These are phyloP conservation scores for Monsonia emarginata DNA, from an alignment of 441 rosid genomes.

Conservation along the genomic window DNA sequence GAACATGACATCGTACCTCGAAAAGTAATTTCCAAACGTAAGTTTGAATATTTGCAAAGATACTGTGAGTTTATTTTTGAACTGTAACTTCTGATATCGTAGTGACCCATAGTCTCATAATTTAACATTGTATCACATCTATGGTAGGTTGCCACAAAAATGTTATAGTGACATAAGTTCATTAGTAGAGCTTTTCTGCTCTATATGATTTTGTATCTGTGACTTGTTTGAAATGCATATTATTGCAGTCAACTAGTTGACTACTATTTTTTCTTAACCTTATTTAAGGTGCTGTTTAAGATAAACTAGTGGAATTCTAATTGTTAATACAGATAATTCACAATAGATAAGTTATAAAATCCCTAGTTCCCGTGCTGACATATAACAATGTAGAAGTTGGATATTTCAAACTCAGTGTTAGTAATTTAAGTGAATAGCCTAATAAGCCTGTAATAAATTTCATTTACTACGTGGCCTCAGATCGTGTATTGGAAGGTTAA, in stretches of 20 bases:
- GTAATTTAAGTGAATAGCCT: not conserved
- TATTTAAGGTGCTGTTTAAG: no score
- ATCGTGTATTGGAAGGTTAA: no score
- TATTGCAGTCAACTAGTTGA: not conserved
- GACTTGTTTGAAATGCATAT: not conserved
- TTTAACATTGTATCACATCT: not conserved
- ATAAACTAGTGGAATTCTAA: not conserved
- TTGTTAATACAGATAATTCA: not conserved
- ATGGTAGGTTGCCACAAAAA: not conserved
- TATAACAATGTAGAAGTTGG: not conserved
- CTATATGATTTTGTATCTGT: not conserved
- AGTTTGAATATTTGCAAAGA: not conserved
- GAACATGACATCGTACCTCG: not conserved
- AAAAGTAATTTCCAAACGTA: not conserved
- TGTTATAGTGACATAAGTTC: not conserved
- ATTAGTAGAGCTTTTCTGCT: not conserved
- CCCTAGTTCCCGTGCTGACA: not conserved
- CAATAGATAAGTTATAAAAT: not conserved
- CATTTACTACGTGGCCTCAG: not conserved
- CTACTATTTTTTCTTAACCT: not conserved
- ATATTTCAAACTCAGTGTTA: no score
- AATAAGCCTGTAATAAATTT: not conserved
- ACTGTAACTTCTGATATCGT: not conserved
- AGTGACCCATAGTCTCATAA: not conserved
- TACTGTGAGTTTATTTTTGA: not conserved